These are phyloP conservation scores for Chamaenerion angustifolium DNA, from an alignment of 345 rosid species.

Conservation along the genomic window DNA sequence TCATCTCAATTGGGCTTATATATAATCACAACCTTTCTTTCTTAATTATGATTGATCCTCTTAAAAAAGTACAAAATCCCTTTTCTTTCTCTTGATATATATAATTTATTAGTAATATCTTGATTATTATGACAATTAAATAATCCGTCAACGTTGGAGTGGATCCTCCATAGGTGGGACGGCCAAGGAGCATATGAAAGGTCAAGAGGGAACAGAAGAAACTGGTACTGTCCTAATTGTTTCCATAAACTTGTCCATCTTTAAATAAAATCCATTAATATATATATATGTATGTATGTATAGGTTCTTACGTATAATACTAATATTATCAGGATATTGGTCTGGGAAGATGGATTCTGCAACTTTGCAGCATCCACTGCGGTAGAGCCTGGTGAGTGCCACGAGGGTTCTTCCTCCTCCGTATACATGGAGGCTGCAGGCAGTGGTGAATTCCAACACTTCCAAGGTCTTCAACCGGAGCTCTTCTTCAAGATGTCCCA, in stretches of 20 bases:
- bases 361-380: conserved; percentile 75
- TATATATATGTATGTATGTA: too few relatives aligned
- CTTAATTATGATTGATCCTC: neutral
- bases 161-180: conserved; percentile 97
- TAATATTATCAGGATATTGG: conserved; percentile 55
- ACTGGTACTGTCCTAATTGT: conserved; percentile 29
- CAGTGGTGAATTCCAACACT: too few relatives aligned
- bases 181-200: conserved; percentile 90
- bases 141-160: too few relatives aligned
- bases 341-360: conserved; percentile 99
- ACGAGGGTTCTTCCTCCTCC: too few relatives aligned
- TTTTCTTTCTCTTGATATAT: neutral
- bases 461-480: conserved; percentile 56
- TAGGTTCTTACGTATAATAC: neutral
- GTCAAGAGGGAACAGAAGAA: conserved; percentile 93
- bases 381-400: conserved; percentile 38
- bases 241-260: too few relatives aligned
- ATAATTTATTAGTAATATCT: too few relatives aligned
- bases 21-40: too few relatives aligned
- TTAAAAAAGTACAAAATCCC: neutral
- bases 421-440: too few relatives aligned
- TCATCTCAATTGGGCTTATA: too few relatives aligned
- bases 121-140: too few relatives aligned
- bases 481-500: conserved; percentile 98
- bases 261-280: neutral